Base-by-base conservation (phyloP, 2,329 filamentous ascomycete genomes). In the Microdochium paspali region DNA sequence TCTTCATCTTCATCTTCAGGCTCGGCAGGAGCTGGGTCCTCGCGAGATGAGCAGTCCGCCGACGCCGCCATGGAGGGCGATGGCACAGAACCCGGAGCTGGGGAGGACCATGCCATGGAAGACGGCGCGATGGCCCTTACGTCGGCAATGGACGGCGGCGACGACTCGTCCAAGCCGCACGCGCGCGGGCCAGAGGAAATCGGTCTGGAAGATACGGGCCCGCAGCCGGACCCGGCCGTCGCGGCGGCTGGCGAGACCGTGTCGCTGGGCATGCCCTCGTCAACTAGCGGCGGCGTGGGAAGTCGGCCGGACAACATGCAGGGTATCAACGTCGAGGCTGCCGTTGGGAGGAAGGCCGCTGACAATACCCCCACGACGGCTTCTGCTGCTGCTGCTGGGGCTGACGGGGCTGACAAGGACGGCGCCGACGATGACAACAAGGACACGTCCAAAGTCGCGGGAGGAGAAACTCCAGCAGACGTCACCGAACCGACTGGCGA, bases 101-200 rank as follows among this genome's bases (percentile, higher is more conserved):
- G 9, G 10, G 12, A 15, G 9, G 35, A 40, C 15, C 10, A 35
- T 3, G 18, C 20, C 13, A 40, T 21, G 35, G 18, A 6, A 20
- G 55, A 58, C 15, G 59, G 58, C 24, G 57, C 58, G 2, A 63
- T 66, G 15, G 58, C 63, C 44, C 53, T 66, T 51, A 61, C 73
- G 47, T 65, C 70, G 31, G 65, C 69, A 25, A 75, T 77, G 15
- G 74, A 79, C 6, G 75, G 78, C 7, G 84, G 87, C n/a, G n/a
- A n/a, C n/a, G n/a, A n/a, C n/a, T n/a, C n/a, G n/a, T n/a, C n/a
- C 50, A 74, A 81, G 46, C 87, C 90, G 4, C 89, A 95, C 65
- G 89, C 87, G 1, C 77, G 89, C 35, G 91, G 91, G 0, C 93
- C 93, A 0, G 81, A 88, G 25, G 77, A 88, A 55, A 85, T 97